Conservation (phyloP, 1,284 basidiomycete species). For the Mycena citricolor region DNA sequence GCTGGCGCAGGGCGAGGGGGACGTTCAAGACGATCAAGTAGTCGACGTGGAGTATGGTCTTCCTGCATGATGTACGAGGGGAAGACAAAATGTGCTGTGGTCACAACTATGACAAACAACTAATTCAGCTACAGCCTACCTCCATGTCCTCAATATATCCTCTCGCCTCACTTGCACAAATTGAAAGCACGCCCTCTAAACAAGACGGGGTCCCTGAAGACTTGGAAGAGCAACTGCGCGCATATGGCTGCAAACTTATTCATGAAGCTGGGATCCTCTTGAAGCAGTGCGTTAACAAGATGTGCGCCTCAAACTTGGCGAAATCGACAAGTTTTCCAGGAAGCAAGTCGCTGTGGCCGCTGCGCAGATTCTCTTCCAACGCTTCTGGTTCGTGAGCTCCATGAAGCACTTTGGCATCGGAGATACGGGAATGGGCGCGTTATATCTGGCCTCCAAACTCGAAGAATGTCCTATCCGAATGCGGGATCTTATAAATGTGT, state of each 20-base stretch:
- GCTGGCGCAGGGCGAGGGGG: slow-evolving; percentile 21
- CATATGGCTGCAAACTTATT: slow-evolving; percentile 89
- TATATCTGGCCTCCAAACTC: slow-evolving; percentile 94
- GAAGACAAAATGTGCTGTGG: background rate
- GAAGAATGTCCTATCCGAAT: slow-evolving; percentile 92
- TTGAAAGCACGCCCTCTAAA: slow-evolving; percentile 76
- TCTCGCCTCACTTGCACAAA: slow-evolving; percentile 79
- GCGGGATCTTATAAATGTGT: slow-evolving; percentile 93
- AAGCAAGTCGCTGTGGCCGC: slow-evolving; percentile 97
- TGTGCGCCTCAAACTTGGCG: no score
- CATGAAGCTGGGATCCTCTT: slow-evolving; percentile 92
- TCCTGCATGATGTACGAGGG: slow-evolving; percentile 2
- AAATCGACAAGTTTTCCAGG: slow-evolving; percentile 44
- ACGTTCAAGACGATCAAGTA: slow-evolving; percentile 25
- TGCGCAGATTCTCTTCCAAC: slow-evolving; percentile 93
- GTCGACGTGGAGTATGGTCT: slow-evolving; percentile 4
- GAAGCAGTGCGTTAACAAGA: slow-evolving; percentile 78
- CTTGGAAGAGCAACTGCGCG: slow-evolving; percentile 84
- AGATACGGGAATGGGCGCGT: slow-evolving; percentile 88
- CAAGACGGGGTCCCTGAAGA: slow-evolving; percentile 80
- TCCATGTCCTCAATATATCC: slow-evolving; percentile 69
- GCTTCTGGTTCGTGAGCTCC: slow-evolving; percentile 96
- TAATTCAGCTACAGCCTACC: slow-evolving; percentile 2
- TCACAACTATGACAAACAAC: background rate
- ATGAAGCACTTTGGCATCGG: slow-evolving; percentile 91